Conservation (phyloP, 2,329 filamentous ascomycete species). For the Pyrenophora teres region DNA sequence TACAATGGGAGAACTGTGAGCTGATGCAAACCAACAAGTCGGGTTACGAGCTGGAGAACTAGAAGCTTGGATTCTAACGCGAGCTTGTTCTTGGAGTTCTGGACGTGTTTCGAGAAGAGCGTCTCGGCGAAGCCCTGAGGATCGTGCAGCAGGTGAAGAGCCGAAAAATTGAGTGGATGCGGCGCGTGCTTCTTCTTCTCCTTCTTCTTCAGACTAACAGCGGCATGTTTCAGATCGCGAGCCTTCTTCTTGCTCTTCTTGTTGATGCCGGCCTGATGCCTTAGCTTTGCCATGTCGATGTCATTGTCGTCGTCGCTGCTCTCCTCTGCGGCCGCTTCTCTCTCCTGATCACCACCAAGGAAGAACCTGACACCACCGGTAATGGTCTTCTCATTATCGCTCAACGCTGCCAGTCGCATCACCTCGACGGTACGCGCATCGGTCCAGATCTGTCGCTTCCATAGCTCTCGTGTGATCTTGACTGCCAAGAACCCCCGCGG, state of each 20-base stretch:
- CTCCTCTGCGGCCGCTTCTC: slow-evolving; percentile 84
- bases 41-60: slow-evolving; percentile 88
- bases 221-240: slow-evolving; percentile 77
- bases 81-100: slow-evolving; percentile 82
- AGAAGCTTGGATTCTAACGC: slow-evolving; percentile 86
- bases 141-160: slow-evolving; percentile 89
- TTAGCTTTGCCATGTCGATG: slow-evolving; percentile 77
- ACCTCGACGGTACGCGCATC: slow-evolving; percentile 95
- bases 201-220: slow-evolving; percentile 76
- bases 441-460: slow-evolving; percentile 95
- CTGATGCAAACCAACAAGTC: slow-evolving; percentile 90
- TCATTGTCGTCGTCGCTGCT: slow-evolving; percentile 76
- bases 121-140: slow-evolving; percentile 91
- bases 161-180: slow-evolving; percentile 92
- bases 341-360: slow-evolving; percentile 91
- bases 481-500: slow-evolving; percentile 93
- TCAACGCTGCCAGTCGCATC: slow-evolving; percentile 90
- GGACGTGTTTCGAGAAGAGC: slow-evolving; percentile 88
- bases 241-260: slow-evolving; percentile 93
- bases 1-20: slow-evolving; percentile 88
- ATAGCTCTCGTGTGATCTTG: slow-evolving; percentile 91
- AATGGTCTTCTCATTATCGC: slow-evolving; percentile 91
- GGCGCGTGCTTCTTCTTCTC: slow-evolving; percentile 88
- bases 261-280: slow-evolving; percentile 87
- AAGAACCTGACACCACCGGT: slow-evolving; percentile 90